phyloP scores from a whole-genome alignment of 208 protist species.

The Crithidia acanthocephali region DNA sequence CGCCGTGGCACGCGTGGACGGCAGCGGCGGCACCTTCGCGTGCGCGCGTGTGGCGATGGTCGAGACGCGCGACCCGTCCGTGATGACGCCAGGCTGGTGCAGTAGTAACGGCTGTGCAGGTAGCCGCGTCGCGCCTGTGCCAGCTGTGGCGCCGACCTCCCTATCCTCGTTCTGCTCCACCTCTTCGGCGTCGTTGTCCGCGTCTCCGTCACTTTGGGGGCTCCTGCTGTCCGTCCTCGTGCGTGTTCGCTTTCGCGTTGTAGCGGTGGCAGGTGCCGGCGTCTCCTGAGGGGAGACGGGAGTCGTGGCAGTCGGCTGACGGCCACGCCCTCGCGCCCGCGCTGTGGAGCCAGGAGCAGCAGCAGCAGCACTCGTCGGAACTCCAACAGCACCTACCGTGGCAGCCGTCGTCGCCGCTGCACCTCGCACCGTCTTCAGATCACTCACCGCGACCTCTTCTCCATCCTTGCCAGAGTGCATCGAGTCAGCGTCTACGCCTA shows the following conservation, averaged over 20 bases:
- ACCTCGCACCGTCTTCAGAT: neutral
- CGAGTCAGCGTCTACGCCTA: neutral
- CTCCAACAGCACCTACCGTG: too few species aligned
- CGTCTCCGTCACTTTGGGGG: constrained; percentile 1
- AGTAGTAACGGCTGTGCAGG: neutral
- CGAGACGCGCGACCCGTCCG: neutral
- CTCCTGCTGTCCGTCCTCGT: neutral
- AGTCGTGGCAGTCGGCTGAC: neutral
- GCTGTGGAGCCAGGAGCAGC: neutral
- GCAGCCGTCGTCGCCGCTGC: too few species aligned
- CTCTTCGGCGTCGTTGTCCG: neutral
- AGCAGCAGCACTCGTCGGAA: neutral
- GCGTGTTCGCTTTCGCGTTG: neutral
- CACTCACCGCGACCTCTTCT: constrained; percentile 3
- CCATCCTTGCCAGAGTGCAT: neutral
- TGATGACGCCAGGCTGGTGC: neutral
- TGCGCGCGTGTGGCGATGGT: constrained; percentile 3
- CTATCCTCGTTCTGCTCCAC: too few species aligned
- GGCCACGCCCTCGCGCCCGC: neutral
- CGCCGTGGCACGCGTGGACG: neutral
- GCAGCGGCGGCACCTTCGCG: neutral
- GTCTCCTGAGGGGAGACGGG: neutral
- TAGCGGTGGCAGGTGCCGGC: neutral
- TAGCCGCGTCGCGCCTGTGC: neutral
- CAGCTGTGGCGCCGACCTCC: neutral